Conservation (phyloP, 1,139 yeast species). For the Protomyces macrosporus region DNA sequence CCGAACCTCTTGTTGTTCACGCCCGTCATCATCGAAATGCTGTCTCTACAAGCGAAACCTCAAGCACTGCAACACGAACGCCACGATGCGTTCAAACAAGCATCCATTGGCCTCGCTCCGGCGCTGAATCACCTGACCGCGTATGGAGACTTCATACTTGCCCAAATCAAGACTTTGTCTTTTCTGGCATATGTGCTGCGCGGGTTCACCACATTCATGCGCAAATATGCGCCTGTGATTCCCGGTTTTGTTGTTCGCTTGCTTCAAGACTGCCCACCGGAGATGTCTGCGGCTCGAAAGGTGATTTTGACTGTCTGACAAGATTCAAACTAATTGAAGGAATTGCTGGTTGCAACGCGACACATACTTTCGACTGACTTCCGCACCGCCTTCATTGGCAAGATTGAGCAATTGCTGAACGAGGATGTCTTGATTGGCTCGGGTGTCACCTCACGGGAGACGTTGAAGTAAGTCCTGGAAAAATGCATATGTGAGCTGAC, state of each 20-base stretch:
- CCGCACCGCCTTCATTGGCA: conserved; percentile 74
- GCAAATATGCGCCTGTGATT: conserved; percentile 59
- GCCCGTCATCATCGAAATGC: conserved; percentile 72
- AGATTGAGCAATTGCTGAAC: conserved; percentile 76
- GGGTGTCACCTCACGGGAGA: conserved; percentile 85
- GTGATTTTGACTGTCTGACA: conserved; percentile 3
- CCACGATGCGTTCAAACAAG: conserved; percentile 53
- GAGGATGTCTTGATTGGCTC: conserved; percentile 86
- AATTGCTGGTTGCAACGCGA: conserved; percentile 85
- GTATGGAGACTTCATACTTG: conserved; percentile 81
- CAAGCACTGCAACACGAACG: conserved; percentile 64
- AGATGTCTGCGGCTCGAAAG: conserved; percentile 82
- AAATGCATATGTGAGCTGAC: not conserved
- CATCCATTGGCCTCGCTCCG: conserved; percentile 57
- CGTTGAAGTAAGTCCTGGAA: conserved; percentile 47
- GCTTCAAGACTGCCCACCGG: conserved; percentile 95
- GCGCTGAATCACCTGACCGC: not conserved
- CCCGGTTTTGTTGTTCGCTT: conserved; percentile 84
- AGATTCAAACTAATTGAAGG: conserved; percentile 39
- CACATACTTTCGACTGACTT: conserved; percentile 89
- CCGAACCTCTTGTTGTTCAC: conserved; percentile 69
- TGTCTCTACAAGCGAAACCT: conserved; percentile 69
- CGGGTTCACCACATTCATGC: conserved; percentile 66
- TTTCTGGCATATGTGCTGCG: conserved; percentile 90
- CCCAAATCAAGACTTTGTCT: conserved; percentile 97